These are phyloP conservation scores for Talaromyces sp. DNA, from an alignment of 2,329 filamentous ascomycete genomes.

Conservation along the genomic window DNA sequence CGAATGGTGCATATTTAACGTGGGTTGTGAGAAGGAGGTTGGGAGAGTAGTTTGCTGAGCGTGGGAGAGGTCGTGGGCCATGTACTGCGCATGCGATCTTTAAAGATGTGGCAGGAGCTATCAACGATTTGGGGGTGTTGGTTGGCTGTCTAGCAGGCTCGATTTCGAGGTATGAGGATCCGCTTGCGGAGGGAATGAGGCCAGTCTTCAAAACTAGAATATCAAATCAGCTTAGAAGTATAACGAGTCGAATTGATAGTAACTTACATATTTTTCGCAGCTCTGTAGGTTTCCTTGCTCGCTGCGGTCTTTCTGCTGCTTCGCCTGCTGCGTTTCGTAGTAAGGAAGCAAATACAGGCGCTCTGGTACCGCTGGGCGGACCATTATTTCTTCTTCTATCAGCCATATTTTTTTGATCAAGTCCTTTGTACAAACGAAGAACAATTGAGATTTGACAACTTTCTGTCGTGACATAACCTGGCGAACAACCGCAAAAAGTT, in stretches of 20 bases:
- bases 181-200: slow-evolving; percentile 86
- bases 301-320: slow-evolving; percentile 48
- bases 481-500: slow-evolving; percentile 34
- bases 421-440: slow-evolving; percentile 5
- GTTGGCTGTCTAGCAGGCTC: slow-evolving; percentile 48
- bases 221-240: neutral
- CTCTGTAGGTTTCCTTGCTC: slow-evolving; percentile 63
- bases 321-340: slow-evolving; percentile 47
- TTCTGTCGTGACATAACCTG: neutral
- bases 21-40: slow-evolving; percentile 89
- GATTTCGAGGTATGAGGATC: slow-evolving; percentile 68
- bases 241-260: slow-evolving; percentile 10
- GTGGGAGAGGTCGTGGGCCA: slow-evolving; percentile 83
- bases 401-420: slow-evolving; percentile 57
- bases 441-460: neutral
- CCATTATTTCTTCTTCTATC: slow-evolving; percentile 91
- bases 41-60: slow-evolving; percentile 86
- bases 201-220: slow-evolving; percentile 78
- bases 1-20: slow-evolving; percentile 95
- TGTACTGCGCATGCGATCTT: slow-evolving; percentile 94
- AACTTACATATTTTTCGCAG: slow-evolving; percentile 81
- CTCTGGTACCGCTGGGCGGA: slow-evolving; percentile 70
- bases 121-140: slow-evolving; percentile 46
- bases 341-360: slow-evolving; percentile 63
- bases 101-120: slow-evolving; percentile 62